Base-by-base conservation (phyloP, 2,329 filamentous ascomycete genomes). In the Daldinia sp. region DNA sequence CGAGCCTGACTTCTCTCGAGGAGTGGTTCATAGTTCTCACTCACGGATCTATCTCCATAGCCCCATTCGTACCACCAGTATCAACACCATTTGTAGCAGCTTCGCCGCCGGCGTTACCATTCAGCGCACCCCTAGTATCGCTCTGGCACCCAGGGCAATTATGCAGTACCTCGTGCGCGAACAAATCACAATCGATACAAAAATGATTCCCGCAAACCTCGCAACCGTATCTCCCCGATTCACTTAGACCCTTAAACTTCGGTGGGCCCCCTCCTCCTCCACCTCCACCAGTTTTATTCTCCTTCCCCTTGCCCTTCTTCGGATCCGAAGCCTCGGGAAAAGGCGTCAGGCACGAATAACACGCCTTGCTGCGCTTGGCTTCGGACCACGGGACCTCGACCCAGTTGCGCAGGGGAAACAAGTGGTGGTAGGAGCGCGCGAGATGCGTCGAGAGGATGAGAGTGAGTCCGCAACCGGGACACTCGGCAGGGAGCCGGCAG, bases 131-230 rank as follows among this genome's bases (percentile, higher is more conserved):
- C 17, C 80, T 72, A 3, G 77, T 79, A 58, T 81, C 80, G 72
- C 84, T 85, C 76, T 87, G 90, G 76, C 95, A 99, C 0, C 94
- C 94, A 0, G 95, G 94, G 73, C 95, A 99, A 77, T 98, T 98
- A 76, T 99, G 94, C 52, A 97, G 86, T 10, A 96, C 87, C 79
- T 97, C 93, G 75, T 99, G 95, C 21, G 92, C 91, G 79, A 95
- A 97, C 21, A 97, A 88, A 76, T 99, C 95, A 76, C 95, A 99
- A 76, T 99, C 95, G 68, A 99, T 96, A 81, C 95, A 99, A 75
- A 98, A 99, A 78, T 98, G 94, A 62, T 91, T 89, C 2, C 85
- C 79, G 77, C 95, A 99, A n/a, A 90, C 88, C 69, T 90, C 86
- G 76, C 95, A 99, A 61, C 91, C 92, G 75, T 99, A 99, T 52